These are phyloP conservation scores for Ceratocystis harringtonii DNA, from an alignment of 2,329 filamentous ascomycete genomes.

Conservation along the genomic window DNA sequence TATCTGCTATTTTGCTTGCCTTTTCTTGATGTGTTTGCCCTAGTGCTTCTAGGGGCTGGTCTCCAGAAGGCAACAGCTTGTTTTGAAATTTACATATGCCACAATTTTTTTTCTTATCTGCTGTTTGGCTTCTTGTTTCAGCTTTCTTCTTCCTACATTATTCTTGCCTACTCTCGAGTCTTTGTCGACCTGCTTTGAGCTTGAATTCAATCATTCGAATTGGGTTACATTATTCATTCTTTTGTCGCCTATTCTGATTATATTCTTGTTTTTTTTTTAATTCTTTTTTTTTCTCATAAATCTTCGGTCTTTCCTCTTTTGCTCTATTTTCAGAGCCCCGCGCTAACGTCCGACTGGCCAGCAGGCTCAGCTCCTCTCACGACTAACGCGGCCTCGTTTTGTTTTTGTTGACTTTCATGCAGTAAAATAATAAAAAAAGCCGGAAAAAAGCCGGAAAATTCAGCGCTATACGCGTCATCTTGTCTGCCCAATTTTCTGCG, in stretches of 20 bases:
- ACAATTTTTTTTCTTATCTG: background rate
- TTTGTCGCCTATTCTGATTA: background rate
- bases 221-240: background rate
- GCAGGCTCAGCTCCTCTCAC: background rate
- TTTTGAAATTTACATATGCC: background rate
- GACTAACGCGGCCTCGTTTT: background rate
- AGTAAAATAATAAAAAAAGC: too few species aligned
- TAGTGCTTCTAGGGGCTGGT: background rate
- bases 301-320: background rate
- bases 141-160: background rate
- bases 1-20: background rate
- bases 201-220: background rate
- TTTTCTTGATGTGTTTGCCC: background rate
- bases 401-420: slow-evolving; percentile 6
- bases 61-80: background rate
- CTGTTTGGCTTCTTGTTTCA: background rate
- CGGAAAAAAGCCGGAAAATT: background rate
- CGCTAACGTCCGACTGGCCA: background rate
- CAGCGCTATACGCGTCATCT: background rate
- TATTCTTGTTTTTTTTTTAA: background rate
- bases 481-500: background rate
- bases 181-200: background rate
- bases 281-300: background rate
- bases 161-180: background rate
- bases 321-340: background rate